Evolutionary conservation across 176 grass and related monocot species (phyloP).

Genomic region (Hordeum marinum): DNA sequence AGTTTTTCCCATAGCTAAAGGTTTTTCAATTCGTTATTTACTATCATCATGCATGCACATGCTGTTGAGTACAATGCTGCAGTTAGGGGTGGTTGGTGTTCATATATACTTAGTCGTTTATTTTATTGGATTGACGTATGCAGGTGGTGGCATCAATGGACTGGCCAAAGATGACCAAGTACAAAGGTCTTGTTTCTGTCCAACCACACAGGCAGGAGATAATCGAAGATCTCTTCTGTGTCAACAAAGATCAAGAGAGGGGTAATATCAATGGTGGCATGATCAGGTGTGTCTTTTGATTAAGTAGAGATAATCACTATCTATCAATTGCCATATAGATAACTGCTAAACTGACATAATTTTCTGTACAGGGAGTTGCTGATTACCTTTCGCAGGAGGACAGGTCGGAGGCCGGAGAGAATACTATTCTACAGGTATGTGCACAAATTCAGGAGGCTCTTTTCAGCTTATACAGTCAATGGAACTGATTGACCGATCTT

Average conservation of each 20-base stretch:
- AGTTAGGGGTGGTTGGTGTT: too few relatives aligned
- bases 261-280: slow-evolving; percentile 27
- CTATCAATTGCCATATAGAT: not conserved
- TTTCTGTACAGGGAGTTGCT: slow-evolving; percentile 49
- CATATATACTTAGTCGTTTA: not conserved
- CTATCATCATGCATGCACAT: not conserved
- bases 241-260: slow-evolving; percentile 25
- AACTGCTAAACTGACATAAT: not conserved
- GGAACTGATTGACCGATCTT: not conserved
- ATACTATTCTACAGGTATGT: slow-evolving; percentile 69
- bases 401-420: slow-evolving; percentile 24
- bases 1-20: not conserved
- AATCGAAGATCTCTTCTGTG: slow-evolving; percentile 47
- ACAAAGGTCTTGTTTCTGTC: slow-evolving; percentile 53
- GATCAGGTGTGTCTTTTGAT: slow-evolving; percentile 36
- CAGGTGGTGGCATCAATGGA: slow-evolving; percentile 75
- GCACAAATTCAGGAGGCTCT: not conserved
- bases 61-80: not conserved
- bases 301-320: not conserved
- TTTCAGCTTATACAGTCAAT: not conserved
- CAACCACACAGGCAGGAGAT: slow-evolving; percentile 55
- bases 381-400: slow-evolving; percentile 35
- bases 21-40: not conserved
- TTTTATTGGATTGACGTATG: not conserved
- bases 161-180: slow-evolving; percentile 68